Evolutionary conservation across 768 basidiomycete species (phyloP).

Genomic region (Suillus lakei): DNA sequence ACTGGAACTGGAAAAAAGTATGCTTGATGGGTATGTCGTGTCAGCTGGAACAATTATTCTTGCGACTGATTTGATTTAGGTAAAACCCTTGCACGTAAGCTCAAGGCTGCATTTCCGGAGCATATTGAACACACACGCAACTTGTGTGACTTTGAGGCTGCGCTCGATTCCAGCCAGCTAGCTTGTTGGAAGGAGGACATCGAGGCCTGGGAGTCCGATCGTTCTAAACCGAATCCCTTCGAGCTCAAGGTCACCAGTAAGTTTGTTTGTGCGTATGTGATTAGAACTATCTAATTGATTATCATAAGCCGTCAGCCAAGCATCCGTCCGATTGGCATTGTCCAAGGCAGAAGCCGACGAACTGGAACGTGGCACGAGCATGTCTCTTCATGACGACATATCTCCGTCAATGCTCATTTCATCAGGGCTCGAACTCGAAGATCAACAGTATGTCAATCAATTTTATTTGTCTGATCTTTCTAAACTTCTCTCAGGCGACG

Average conservation of each 20-base stretch:
- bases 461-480: not conserved
- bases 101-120: not conserved
- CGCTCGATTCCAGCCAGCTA: not conserved
- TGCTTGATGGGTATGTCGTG: constrained; percentile 25
- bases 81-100: not conserved
- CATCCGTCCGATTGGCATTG: constrained; percentile 11
- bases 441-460: constrained; percentile 16
- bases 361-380: not conserved
- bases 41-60: not conserved
- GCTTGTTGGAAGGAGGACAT: constrained; percentile 20
- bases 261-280: not conserved
- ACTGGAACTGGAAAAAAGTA: constrained; percentile 39
- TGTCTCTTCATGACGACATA: constrained; percentile 12
- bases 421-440: constrained; percentile 22
- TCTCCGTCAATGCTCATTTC: constrained; percentile 11
- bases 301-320: constrained; percentile 1
- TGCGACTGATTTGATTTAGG: not conserved
- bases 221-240: constrained; percentile 29
- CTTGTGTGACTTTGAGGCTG: constrained; percentile 10
- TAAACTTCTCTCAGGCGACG: not conserved
- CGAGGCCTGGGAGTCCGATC: constrained; percentile 28
- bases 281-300: not conserved
- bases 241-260: constrained; percentile 4
- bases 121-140: not conserved
- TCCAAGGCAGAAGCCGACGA: constrained; percentile 9